Percentiles rank a stretch among this genome's conserved stretches.
These are phyloP conservation scores for Xylaria sp. DNA, from an alignment of 2,329 filamentous ascomycete genomes.

Conservation along the genomic window DNA sequence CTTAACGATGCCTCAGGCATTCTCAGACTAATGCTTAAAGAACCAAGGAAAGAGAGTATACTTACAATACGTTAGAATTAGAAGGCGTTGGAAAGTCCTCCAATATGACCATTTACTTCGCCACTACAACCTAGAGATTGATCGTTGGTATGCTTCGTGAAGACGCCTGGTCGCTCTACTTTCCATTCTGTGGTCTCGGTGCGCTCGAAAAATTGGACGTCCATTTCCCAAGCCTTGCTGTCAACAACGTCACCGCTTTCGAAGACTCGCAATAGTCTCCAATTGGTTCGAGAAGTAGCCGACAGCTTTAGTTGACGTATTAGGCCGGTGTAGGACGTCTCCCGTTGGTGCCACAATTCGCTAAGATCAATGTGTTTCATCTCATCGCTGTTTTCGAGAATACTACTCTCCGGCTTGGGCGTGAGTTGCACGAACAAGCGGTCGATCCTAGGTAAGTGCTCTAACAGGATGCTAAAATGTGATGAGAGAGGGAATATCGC, in stretches of 20 bases:
- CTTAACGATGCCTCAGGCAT: background rate
- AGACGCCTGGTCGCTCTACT: constrained; percentile 57
- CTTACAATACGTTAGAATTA: constrained; percentile 11
- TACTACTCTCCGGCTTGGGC: constrained; percentile 50
- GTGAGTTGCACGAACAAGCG: constrained; percentile 64
- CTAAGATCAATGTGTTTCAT: constrained; percentile 54
- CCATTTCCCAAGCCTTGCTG: constrained; percentile 58
- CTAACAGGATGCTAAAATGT: constrained; percentile 64
- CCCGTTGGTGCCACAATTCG: constrained; percentile 65
- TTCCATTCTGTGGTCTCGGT: constrained; percentile 55
- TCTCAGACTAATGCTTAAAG: background rate
- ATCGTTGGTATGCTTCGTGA: constrained; percentile 49
- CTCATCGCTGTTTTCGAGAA: constrained; percentile 51
- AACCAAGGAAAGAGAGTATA: background rate
- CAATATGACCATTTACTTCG: constrained; percentile 37
- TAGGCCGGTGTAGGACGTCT: constrained; percentile 61
- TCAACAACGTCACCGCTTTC: constrained; percentile 61
- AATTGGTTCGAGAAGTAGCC: constrained; percentile 46
- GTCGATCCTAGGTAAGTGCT: constrained; percentile 61
- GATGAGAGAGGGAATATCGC: constrained; percentile 74
- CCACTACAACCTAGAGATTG: constrained; percentile 14
- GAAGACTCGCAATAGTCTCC: constrained; percentile 58
- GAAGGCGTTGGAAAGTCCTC: constrained; percentile 36
- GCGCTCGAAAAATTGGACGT: constrained; percentile 51
- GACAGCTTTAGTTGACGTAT: constrained; percentile 50